These are phyloP conservation scores for Pythium sukuiense DNA, from an alignment of 352 stramenopile genomes.

Conservation along the genomic window DNA sequence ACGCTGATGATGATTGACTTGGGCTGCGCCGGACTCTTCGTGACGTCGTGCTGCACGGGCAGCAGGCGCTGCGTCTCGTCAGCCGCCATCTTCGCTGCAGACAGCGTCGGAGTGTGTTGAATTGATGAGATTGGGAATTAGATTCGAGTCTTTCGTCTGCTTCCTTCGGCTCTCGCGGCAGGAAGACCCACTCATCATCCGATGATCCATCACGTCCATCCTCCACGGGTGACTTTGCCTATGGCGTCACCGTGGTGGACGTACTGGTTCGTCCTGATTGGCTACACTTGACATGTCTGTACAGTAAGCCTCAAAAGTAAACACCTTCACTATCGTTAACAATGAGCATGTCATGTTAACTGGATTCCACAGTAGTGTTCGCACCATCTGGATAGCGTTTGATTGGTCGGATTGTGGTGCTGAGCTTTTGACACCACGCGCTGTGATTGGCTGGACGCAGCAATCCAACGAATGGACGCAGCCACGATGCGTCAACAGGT, in stretches of 20 bases:
- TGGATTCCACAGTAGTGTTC: background rate
- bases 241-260: background rate
- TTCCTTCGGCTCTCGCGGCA: background rate
- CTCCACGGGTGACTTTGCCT: background rate
- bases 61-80: conserved; percentile 23
- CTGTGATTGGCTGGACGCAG: background rate
- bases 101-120: background rate
- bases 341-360: background rate
- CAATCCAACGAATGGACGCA: background rate
- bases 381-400: background rate
- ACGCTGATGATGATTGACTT: conserved; percentile 85
- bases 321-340: background rate
- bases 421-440: conserved; percentile 6
- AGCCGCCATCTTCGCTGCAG: conserved; percentile 4
- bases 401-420: conserved; percentile 7
- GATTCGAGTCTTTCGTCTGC: background rate
- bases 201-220: background rate
- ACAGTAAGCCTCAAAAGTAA: background rate
- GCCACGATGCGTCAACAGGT: conserved; percentile 5
- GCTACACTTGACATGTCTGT: background rate
- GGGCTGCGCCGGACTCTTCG: background rate
- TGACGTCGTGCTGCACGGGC: conserved; percentile 9
- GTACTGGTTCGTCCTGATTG: background rate
- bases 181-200: background rate
- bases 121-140: background rate